phyloP scores from a whole-genome alignment of 2,329 filamentous ascomycete species.

The Curvularia sp. region DNA sequence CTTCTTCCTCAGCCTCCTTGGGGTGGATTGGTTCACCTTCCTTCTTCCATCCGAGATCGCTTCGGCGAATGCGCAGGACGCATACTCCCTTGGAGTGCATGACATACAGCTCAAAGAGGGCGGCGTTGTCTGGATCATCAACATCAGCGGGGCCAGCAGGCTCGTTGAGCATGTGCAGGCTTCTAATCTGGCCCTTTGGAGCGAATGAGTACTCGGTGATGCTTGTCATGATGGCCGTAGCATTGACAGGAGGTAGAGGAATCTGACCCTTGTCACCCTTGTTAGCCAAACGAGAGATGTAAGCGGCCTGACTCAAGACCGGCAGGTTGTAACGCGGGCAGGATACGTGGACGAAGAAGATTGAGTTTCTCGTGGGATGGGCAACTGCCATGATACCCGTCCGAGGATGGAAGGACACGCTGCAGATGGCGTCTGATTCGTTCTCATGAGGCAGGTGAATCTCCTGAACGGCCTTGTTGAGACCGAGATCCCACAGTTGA shows the following conservation, averaged over 20 bases:
- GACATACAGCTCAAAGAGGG: slow-evolving; percentile 91
- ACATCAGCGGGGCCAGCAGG: slow-evolving; percentile 67
- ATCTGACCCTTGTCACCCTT: slow-evolving; percentile 59
- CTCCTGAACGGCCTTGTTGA: slow-evolving; percentile 95
- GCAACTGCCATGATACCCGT: slow-evolving; percentile 95
- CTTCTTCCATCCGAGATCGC: slow-evolving; percentile 88
- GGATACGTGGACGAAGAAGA: slow-evolving; percentile 96
- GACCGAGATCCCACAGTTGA: slow-evolving; percentile 95
- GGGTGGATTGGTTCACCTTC: slow-evolving; percentile 86
- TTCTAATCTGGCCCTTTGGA: slow-evolving; percentile 84
- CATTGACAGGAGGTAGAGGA: slow-evolving; percentile 79
- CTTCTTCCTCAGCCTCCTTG: slow-evolving; percentile 76
- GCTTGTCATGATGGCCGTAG: slow-evolving; percentile 96
- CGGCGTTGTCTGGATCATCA: slow-evolving; percentile 67
- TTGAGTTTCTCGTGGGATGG: slow-evolving; percentile 94
- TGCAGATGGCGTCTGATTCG: slow-evolving; percentile 97
- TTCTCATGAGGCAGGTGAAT: slow-evolving; percentile 95
- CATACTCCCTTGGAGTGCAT: slow-evolving; percentile 99
- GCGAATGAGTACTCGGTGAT: slow-evolving; percentile 93
- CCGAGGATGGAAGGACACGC: slow-evolving; percentile 88
- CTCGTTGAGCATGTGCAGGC: slow-evolving; percentile 83
- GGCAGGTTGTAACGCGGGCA: slow-evolving; percentile 88
- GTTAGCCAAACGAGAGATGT: slow-evolving; percentile 77
- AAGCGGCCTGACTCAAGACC: slow-evolving; percentile 84
- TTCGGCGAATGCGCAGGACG: slow-evolving; percentile 82